Evolutionary conservation across 2,329 filamentous ascomycete species (phyloP), one percentile per base, ranked within the genome.

Genomic region (Cadophora gregata): DNA sequence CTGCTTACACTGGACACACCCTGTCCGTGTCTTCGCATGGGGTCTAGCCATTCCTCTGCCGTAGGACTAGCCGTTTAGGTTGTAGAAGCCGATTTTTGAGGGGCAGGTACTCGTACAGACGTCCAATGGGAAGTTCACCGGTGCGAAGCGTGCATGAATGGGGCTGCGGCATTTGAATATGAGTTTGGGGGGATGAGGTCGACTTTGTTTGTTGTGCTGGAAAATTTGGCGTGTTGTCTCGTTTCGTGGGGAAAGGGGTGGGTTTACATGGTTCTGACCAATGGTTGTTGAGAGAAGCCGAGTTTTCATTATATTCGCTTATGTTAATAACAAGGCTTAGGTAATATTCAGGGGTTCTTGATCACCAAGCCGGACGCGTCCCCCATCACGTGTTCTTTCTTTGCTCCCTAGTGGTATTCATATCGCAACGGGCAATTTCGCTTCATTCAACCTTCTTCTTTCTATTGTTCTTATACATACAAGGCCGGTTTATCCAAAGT

Each of bases 301-400:
- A 45, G 42, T 45, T 45, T 45, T 45, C n/a, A 19, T 45, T 16
- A 4, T 21, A 19, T 21, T 45, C 12, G 42, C 3, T 21, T 45
- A 45, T 5, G n/a, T 45, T 45, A 19, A 4, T 7, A 21, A 47
- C n/a, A 21, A 2, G 42, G 42, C 19, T 21, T 47, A 47, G 16
- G 42, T 47, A 47, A 47, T 47, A 47, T 47, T 47, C 42, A 47
- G 42, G 42, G 42, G n/a, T n/a, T 21, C n/a, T n/a, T n/a, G n/a
- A n/a, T n/a, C n/a, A n/a, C n/a, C n/a, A n/a, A n/a, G n/a, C n/a
- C n/a, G n/a, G n/a, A n/a, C 38, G 38, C 38, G 14, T 42, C 19
- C 38, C 12, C 14, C 38, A 1, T 47, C n/a, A n/a, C n/a, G 42
- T 10, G n/a, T 47, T n/a, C 21, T n/a, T 47, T 21, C 10, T 45